Evolutionary conservation across 306 rosid genomes (phyloP), one percentile per base, ranked within the genome.

Genomic region (Malus domestica): DNA sequence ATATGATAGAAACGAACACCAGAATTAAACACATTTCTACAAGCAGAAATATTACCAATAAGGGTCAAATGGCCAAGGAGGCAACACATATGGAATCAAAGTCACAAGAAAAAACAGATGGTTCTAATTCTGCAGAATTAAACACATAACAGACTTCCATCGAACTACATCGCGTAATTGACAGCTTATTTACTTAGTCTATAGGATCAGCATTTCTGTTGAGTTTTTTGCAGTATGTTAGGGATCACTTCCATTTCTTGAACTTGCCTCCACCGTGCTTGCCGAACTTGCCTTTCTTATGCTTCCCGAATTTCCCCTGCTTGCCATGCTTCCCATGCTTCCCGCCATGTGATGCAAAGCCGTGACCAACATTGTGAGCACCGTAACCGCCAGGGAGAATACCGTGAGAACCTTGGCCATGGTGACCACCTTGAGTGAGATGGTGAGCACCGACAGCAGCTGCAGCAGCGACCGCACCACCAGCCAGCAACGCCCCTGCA

Each of bases 401-500:
- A 49, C 55, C 40, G 1, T 64, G 71, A 46, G 59, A 54, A 10
- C 78, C 82, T 20, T 77, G 78, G 10, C 78, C 85, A 13, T 54
- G 72, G 0, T 68, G 78, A 25, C 35, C 62, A 4, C 83, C 90
- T 54, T 82, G 75, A 25, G 81, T 27, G 63, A 83, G 10, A 0
- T 83, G 70, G 67, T 89, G 93, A 60, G 88, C 88, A 1, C 97
- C 98, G 7, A 72, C 88, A 30, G 98, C 92, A 45, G 96, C 96
- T 0, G 94, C 96, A 0, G 93, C 95, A 6, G 94, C 98, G 0
- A 88, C 97, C 7, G 96, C 97, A 73, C 98, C 98, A 6, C 96
- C 97, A 0, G 97, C 92, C 20, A 95, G 75, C 76, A 95, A 0
- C 73, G 75, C 75, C 29, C 90, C 97, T 30, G 81, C 40, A 11